A percentile compares a stretch with the other conserved stretches of the same genome.
Evolutionary conservation across 2,329 filamentous ascomycete species (phyloP).

Genomic region (Ophiosphaerella herpotricha): DNA sequence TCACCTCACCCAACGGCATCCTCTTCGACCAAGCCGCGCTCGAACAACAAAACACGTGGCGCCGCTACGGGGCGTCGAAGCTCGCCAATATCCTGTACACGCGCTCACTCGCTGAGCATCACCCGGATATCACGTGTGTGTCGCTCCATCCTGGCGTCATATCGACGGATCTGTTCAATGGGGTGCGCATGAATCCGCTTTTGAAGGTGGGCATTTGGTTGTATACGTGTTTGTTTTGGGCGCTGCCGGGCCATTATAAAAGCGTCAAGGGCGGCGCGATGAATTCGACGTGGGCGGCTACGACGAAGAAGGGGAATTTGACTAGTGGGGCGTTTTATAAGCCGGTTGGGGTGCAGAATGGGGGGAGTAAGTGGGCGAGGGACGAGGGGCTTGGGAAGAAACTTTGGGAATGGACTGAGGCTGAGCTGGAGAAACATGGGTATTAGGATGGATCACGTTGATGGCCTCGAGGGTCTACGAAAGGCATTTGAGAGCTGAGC

Average conservation of each 20-base stretch:
- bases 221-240: slow-evolving; percentile 22
- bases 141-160: slow-evolving; percentile 57
- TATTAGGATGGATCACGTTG: slow-evolving; percentile 18
- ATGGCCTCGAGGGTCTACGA: neutral
- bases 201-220: slow-evolving; percentile 31
- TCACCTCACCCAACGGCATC: slow-evolving; percentile 36
- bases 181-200: slow-evolving; percentile 27
- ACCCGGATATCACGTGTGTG: slow-evolving; percentile 52
- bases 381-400: slow-evolving; percentile 42
- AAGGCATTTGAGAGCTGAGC: too few species aligned
- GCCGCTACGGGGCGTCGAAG: slow-evolving; percentile 56
- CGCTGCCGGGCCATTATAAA: slow-evolving; percentile 38
- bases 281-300: slow-evolving; percentile 52
- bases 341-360: slow-evolving; percentile 34
- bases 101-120: slow-evolving; percentile 47
- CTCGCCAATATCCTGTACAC: slow-evolving; percentile 57
- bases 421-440: slow-evolving; percentile 38
- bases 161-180: slow-evolving; percentile 49
- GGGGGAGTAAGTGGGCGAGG: slow-evolving; percentile 28
- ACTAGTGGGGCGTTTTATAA: slow-evolving; percentile 51
- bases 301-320: slow-evolving; percentile 38
- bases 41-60: slow-evolving; percentile 32
- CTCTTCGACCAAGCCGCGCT: slow-evolving; percentile 43
- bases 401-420: slow-evolving; percentile 47
- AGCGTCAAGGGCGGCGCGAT: slow-evolving; percentile 42